A percentile compares a stretch with the other conserved stretches of the same genome.
phyloP scores from a whole-genome alignment of 2,329 filamentous ascomycete species.

The Fusarium nematophilum region DNA sequence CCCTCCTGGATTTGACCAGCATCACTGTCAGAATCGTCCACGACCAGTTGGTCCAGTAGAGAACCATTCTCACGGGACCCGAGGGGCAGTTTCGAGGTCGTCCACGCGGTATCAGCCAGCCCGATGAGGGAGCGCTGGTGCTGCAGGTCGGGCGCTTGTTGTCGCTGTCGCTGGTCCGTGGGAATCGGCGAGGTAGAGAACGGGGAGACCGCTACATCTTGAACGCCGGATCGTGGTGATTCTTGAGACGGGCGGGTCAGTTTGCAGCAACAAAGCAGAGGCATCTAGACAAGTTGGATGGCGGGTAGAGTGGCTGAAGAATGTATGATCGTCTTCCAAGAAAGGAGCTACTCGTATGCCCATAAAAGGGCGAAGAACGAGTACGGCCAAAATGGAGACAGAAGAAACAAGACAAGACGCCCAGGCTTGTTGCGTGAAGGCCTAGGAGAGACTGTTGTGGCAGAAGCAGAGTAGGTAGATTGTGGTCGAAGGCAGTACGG shows the following conservation, averaged over 20 bases:
- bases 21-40: constrained; percentile 56
- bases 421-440: constrained; percentile 8
- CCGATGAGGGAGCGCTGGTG: constrained; percentile 21
- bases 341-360: constrained; percentile 7
- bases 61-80: constrained; percentile 9
- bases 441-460: background rate
- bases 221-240: background rate
- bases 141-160: background rate
- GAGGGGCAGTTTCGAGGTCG: constrained; percentile 1
- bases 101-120: constrained; percentile 26
- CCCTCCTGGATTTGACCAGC: constrained; percentile 41
- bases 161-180: background rate
- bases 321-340: constrained; percentile 30
- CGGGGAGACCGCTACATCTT: constrained; percentile 11
- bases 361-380: constrained; percentile 12
- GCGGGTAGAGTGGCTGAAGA: background rate
- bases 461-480: too few relatives aligned
- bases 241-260: constrained; percentile 11
- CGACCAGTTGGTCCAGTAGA: constrained; percentile 43
- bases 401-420: constrained; percentile 2
- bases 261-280: constrained; percentile 42
- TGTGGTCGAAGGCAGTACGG: too few relatives aligned
- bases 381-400: constrained; percentile 7
- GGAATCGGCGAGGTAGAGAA: background rate
- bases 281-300: constrained; percentile 21